Percentiles rank a stretch among this genome's conserved stretches.
Evolutionary conservation across 1,284 basidiomycete species (phyloP).

Genomic region (Xanthoconium separans): DNA sequence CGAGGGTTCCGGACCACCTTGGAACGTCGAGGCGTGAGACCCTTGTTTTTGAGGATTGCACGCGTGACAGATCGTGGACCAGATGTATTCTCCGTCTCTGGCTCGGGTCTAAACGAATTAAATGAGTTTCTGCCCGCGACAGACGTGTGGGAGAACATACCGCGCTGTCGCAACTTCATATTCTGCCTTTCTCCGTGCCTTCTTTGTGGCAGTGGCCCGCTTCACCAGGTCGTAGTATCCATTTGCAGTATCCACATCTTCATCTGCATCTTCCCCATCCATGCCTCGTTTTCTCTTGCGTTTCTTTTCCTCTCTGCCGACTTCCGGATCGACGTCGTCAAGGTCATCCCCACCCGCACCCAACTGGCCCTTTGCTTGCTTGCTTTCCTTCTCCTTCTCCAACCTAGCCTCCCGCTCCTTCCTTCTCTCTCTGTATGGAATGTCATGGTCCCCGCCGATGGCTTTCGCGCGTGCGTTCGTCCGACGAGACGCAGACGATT

Average conservation of each 20-base stretch:
- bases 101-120: constrained; percentile 38
- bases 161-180: constrained; percentile 72
- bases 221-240: constrained; percentile 91
- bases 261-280: constrained; percentile 40
- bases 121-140: constrained; percentile 1
- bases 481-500: constrained; percentile 68
- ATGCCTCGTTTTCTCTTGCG: constrained; percentile 47
- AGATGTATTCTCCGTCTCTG: constrained; percentile 48
- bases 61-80: constrained; percentile 87
- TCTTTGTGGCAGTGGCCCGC: constrained; percentile 67
- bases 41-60: constrained; percentile 89
- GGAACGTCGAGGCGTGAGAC: constrained; percentile 83
- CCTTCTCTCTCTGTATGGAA: constrained; percentile 73
- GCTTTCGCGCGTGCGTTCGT: constrained; percentile 66
- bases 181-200: constrained; percentile 75
- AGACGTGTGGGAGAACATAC: constrained; percentile 41
- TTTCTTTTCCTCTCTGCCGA: constrained; percentile 14
- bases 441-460: constrained; percentile 84
- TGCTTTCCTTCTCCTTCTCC: constrained; percentile 49
- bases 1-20: constrained; percentile 92
- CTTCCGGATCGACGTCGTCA: constrained; percentile 52
- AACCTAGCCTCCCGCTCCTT: constrained; percentile 56
- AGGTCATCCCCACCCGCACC: constrained; percentile 61
- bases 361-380: constrained; percentile 40
- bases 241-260: constrained; percentile 43